Evolutionary conservation across 345 rosid genomes (phyloP).

Genomic region (Brassica incana): DNA sequence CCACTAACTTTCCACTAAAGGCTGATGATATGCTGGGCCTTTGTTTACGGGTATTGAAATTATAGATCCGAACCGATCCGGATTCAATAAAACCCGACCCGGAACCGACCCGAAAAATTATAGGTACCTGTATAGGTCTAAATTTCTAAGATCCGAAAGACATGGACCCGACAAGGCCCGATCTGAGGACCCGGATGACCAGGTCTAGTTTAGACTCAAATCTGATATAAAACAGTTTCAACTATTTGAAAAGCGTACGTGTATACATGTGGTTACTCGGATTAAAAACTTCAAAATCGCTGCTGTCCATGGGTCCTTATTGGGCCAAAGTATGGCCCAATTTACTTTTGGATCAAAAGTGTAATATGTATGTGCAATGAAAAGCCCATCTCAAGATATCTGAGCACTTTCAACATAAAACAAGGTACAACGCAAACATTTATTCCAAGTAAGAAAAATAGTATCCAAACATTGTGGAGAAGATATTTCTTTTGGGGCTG

Average conservation of each 20-base stretch:
- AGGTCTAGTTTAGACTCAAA: not conserved
- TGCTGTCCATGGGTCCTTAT: not conserved
- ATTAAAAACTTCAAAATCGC: not conserved
- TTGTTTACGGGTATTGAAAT: too few species aligned
- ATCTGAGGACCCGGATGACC: too few species aligned
- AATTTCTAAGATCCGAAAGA: too few species aligned
- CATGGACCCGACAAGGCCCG: too few species aligned
- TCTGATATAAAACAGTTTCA: not conserved
- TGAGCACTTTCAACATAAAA: not conserved
- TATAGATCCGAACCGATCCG: too few species aligned
- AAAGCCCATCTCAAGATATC: not conserved
- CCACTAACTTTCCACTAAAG: too few species aligned
- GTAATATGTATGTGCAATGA: not conserved
- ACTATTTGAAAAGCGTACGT: not conserved
- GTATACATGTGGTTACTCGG: not conserved
- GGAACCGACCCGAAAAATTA: too few species aligned
- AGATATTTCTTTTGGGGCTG: slow-evolving; percentile 23
- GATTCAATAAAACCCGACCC: too few species aligned
- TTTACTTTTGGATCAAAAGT: not conserved
- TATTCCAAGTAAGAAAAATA: not conserved
- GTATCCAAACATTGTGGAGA: slow-evolving; percentile 22
- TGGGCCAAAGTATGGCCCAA: not conserved
- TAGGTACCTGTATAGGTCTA: too few species aligned
- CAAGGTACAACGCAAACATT: not conserved
- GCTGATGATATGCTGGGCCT: too few species aligned